phyloP scores from a whole-genome alignment of 2,329 filamentous ascomycete genomes.

The Microsporum ferrugineum region DNA sequence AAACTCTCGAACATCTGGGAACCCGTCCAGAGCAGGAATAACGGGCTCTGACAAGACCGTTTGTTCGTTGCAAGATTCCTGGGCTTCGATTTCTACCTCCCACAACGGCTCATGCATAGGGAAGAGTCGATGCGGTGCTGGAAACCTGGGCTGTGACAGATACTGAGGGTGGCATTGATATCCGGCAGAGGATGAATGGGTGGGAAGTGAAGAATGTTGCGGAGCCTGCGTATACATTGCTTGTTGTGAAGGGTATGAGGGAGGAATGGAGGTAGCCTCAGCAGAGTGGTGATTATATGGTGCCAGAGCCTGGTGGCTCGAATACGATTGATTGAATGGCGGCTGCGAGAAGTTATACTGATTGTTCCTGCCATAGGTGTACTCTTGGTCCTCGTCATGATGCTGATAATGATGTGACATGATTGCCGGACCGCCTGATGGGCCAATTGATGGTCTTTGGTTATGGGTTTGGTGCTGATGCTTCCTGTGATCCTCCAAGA shows the following conservation, averaged over 20 bases:
- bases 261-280: conserved; percentile 22
- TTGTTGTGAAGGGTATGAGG: conserved; percentile 24
- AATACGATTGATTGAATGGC: conserved; percentile 27
- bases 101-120: conserved; percentile 26
- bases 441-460: neutral
- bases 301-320: conserved; percentile 24
- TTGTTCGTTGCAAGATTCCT: conserved; percentile 34
- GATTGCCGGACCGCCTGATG: conserved; percentile 11
- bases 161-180: conserved; percentile 27
- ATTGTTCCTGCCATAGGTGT: conserved; percentile 17
- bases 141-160: conserved; percentile 23
- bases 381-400: conserved; percentile 18
- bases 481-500: conserved; percentile 3
- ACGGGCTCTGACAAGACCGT: conserved; percentile 37
- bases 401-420: conserved; percentile 20
- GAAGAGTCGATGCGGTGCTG: conserved; percentile 23
- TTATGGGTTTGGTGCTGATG: neutral
- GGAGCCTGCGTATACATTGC: conserved; percentile 23
- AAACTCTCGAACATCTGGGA: conserved; percentile 37
- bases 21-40: conserved; percentile 33
- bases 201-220: conserved; percentile 22
- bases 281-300: conserved; percentile 26
- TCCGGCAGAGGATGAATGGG: conserved; percentile 12
- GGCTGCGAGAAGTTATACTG: conserved; percentile 20
- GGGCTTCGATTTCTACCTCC: conserved; percentile 33